Evolutionary conservation across 495 filamentous ascomycete genomes (phyloP), one percentile per base, ranked within the genome.

Genomic region (Aspergillus sclerotioniger): DNA sequence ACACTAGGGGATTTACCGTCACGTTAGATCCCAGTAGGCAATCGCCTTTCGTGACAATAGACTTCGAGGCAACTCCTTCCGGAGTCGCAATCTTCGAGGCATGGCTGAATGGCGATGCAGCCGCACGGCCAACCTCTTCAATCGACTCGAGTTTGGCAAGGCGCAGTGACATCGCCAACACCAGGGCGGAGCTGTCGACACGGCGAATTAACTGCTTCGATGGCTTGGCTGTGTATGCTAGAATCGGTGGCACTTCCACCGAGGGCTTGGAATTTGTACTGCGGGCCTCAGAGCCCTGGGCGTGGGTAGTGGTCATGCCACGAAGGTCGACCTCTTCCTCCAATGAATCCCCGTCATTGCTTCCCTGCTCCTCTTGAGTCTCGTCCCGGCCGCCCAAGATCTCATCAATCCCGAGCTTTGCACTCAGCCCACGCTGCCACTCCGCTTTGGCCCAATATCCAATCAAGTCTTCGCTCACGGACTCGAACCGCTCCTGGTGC

Each of bases 361-460:
- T 76, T 16, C 67, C 70, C 29, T 63, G 74, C 31, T 76, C 76
- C 17, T 68, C 66, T 5, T 73, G 64, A 13, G 65, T 70, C 9
- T 67, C 57, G 29, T 67, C 58, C 39, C 77, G 70, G 50, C 25
- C 25, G 25, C 25, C 25, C 25, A 96, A 78, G 37, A 94, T 82
- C 35, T 88, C 78, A 41, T 78, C 72, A 29, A 98, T 71, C 2
- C 84, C 82, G 9, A 98, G 80, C 71, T 96, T 97, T n/a, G 85
- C 81, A 1, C 80, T 83, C 0, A 97, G 75, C 0, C 90, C 89
- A 21, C 82, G 76, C 72, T 97, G 92, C 94, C 94, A 98, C 37
- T 82, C 84, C 0, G 91, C 82, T 68, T 98, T 98, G 12, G 91
- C 91, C 92, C 92, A 96, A 87, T 88, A 96, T 13, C 92, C 93